Evolutionary conservation across 1,284 basidiomycete species (phyloP), one percentile per base, ranked within the genome.

Genomic region (Moesziomyces sp.): DNA sequence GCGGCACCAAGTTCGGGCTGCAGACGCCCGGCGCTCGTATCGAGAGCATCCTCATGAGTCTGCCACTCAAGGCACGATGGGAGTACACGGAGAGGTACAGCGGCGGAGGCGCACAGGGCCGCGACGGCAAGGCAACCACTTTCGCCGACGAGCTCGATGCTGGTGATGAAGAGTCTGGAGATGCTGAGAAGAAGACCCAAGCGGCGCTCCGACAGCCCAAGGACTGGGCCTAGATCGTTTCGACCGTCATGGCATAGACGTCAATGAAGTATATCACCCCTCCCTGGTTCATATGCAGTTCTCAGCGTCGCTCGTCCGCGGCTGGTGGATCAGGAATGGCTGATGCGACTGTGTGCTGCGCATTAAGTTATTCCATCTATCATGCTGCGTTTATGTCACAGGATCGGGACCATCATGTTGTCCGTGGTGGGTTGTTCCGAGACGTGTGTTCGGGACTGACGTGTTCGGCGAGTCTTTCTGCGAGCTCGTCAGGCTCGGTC

Each of bases 21-120:
- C 77, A 80, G 66, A 84, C 83, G 14, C 83, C 83, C 5, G 82
- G 83, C 5, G 83, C 83, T 3, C 59, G 83, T 24, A 81, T 84
- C 34, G 83, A 84, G 63, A 84, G 83, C 52, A 84, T 84, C 46
- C 50, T 84, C 48, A 84, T 84, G 83, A 83, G 82, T 52, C 61
- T 84, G 24, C 83, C 83, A 14, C 54, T 82, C 11, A 62, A 76
- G 30, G 83, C 83, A 18, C 55, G 82, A 14, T 84, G 82, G 82
- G 78, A 83, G 61, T 84, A 84, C 46, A 81, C 81, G 81, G 77
- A 81, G 46, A 61, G 51, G 24, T 77, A 46, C 19, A 65, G 72
- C 43, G 81, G 81, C 5, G 76, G 77, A 6, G 79, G 76, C 9
- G 74, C 75, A 5, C 66, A 79, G 47, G 57, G 66, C 6, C 51